These are phyloP conservation scores for Metrosideros polymorpha DNA, from an alignment of 441 rosid genomes.

Conservation along the genomic window DNA sequence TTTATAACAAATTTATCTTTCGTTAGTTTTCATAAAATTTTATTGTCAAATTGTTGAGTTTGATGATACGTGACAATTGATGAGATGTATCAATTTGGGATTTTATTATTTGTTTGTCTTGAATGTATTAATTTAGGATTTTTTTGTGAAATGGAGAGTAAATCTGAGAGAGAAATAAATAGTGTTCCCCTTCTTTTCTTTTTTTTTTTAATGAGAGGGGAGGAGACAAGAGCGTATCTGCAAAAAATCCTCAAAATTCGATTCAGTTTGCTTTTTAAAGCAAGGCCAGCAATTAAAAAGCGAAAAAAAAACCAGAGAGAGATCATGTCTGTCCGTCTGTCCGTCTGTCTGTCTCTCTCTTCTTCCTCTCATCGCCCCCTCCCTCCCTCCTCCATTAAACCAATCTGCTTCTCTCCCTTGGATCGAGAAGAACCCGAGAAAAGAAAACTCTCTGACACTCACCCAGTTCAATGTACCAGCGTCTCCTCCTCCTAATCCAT, in stretches of 20 bases:
- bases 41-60: no score
- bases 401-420: neutral
- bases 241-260: constrained; percentile 8
- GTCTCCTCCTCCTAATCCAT: neutral
- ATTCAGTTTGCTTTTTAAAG: constrained; percentile 8
- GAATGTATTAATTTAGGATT: no score
- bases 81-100: no score
- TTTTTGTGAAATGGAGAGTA: no score
- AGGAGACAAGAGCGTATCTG: constrained; percentile 7
- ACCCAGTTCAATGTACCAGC: neutral
- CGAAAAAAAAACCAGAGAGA: neutral
- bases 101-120: no score
- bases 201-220: neutral
- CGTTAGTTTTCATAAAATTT: no score
- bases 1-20: no score
- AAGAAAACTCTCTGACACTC: neutral
- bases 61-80: no score
- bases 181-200: neutral
- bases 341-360: no score
- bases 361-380: neutral
- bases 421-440: neutral
- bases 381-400: neutral
- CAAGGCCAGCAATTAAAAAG: neutral
- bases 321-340: neutral
- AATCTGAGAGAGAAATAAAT: neutral